Base-by-base conservation (phyloP, 495 filamentous ascomycete species). In the Neurospora terricola region DNA sequence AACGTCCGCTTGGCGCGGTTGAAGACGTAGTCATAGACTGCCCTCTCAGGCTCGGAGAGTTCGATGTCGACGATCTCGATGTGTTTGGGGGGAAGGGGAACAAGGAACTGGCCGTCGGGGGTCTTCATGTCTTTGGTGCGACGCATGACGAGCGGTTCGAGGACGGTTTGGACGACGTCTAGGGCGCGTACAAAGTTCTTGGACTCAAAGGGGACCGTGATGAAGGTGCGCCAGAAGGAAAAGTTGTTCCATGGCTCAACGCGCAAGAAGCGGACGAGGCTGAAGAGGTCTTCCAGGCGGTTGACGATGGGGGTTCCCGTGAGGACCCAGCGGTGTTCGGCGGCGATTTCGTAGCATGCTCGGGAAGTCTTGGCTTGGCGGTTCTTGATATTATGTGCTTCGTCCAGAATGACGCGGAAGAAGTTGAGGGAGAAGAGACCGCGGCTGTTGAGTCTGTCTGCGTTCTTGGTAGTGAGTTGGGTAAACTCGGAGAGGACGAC, bases 221-320 rank as follows among this genome's bases (percentile, higher is more conserved):
- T 99, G 81, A 99, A 99, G 0, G 96, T 98, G 74, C 94, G 93
- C 96, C 96, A 99, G 83, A 96, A 99, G 5, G 94, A 96, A 79
- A 98, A 98, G 80, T 98, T 98, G 73, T 90, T 93, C 96, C 96
- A 99, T 1, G 96, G 96, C 77, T 98, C 96, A 9, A 98, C 96
- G 73, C 91, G 87, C 38, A 98, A 83, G 82, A 98, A 99, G 18
- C 91, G 88, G 34, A 99, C 93, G 38, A 98, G 82, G 77, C 92
- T 95, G 84, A 98, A 99, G n/a, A 99, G 85, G 82, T 99, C 96
- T 79, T 99, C 96, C 4, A 99, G 84, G 14, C 92, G 91, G 78
- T 99, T 99, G 75, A 99, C 95, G 69, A 99, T 99, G 0, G 96
- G 96, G 3, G 96, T 99, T 14, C 96, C 96, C 0, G 96, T 99